phyloP scores from a whole-genome alignment of 306 rosid species.

The Vigna trinervia region DNA sequence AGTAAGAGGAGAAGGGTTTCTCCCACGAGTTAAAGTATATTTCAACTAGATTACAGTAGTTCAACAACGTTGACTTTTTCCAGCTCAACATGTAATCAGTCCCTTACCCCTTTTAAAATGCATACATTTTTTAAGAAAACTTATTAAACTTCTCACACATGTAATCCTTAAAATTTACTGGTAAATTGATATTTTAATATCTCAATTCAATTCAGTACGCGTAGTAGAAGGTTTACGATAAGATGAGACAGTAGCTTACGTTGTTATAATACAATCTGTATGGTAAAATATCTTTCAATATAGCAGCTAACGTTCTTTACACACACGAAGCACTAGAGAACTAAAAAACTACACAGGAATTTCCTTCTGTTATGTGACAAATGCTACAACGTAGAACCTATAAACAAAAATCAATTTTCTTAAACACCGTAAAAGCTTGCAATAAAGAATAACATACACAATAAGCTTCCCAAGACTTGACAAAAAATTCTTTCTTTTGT shows the following conservation, averaged over 20 bases:
- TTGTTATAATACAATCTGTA: conserved; percentile 32
- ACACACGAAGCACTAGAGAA: conserved; percentile 45
- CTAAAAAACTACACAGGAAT: conserved; percentile 21
- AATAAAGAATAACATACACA: conserved; percentile 43
- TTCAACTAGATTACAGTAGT: no score
- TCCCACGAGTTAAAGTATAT: no score
- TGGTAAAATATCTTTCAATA: conserved; percentile 28
- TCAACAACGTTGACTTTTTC: no score
- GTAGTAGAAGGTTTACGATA: not conserved
- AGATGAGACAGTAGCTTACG: not conserved
- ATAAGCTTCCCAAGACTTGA: conserved; percentile 47
- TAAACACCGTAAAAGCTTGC: conserved; percentile 43
- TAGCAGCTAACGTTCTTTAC: conserved; percentile 47
- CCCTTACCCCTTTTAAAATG: no score
- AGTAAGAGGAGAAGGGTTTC: no score
- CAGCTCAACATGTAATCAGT: no score
- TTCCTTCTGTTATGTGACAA: conserved; percentile 42
- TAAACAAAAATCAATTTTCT: conserved; percentile 46
- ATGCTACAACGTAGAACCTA: conserved; percentile 40
- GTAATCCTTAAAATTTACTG: no score
- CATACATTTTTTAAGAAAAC: no score
- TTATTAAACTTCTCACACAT: no score
- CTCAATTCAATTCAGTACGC: not conserved
- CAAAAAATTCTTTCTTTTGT: conserved; percentile 41
- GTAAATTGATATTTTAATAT: no score